Evolutionary conservation across 2,329 filamentous ascomycete species (phyloP).

Genomic region (Ophiosphaerella korrae): DNA sequence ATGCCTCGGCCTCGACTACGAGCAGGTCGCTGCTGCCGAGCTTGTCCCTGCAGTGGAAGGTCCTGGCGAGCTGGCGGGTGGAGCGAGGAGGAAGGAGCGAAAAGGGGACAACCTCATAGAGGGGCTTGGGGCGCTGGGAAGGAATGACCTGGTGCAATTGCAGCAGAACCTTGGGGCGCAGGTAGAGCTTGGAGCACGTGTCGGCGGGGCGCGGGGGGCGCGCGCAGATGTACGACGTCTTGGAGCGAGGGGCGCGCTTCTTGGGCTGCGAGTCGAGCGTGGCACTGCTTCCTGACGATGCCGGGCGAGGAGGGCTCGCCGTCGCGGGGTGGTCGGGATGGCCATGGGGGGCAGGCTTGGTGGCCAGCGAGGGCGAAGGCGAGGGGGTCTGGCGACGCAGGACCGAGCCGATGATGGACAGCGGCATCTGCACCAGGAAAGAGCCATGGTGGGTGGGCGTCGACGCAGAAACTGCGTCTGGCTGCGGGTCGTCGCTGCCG

Average conservation of each 20-base stretch:
- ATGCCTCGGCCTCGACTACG: slow-evolving; percentile 72
- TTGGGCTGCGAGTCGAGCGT: slow-evolving; percentile 46
- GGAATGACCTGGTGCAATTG: slow-evolving; percentile 72
- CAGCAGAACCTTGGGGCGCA: slow-evolving; percentile 70
- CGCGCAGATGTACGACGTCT: slow-evolving; percentile 69
- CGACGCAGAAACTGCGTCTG: slow-evolving; percentile 15
- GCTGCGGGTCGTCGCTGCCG: slow-evolving; percentile 19
- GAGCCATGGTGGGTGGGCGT: slow-evolving; percentile 28
- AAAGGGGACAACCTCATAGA: slow-evolving; percentile 75
- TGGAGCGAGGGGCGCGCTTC: slow-evolving; percentile 58
- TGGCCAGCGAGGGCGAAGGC: slow-evolving; percentile 12
- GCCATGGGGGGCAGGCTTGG: slow-evolving; percentile 4
- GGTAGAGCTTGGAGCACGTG: slow-evolving; percentile 63
- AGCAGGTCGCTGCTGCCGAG: slow-evolving; percentile 73
- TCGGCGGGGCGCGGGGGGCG: slow-evolving; percentile 66
- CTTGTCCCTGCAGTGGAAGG: slow-evolving; percentile 67
- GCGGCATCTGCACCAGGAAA: slow-evolving; percentile 40
- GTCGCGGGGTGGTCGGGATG: too few relatives aligned
- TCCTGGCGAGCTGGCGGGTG: slow-evolving; percentile 60
- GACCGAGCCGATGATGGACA: slow-evolving; percentile 40
- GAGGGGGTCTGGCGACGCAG: slow-evolving; percentile 31
- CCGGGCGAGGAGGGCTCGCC: slow-evolving; percentile 37
- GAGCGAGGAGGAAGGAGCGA: slow-evolving; percentile 60
- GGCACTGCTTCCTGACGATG: slow-evolving; percentile 44
- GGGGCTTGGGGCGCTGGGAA: slow-evolving; percentile 66